Evolutionary conservation across 169 alveolate species (phyloP).

Genomic region (Eimeria falciformis): DNA sequence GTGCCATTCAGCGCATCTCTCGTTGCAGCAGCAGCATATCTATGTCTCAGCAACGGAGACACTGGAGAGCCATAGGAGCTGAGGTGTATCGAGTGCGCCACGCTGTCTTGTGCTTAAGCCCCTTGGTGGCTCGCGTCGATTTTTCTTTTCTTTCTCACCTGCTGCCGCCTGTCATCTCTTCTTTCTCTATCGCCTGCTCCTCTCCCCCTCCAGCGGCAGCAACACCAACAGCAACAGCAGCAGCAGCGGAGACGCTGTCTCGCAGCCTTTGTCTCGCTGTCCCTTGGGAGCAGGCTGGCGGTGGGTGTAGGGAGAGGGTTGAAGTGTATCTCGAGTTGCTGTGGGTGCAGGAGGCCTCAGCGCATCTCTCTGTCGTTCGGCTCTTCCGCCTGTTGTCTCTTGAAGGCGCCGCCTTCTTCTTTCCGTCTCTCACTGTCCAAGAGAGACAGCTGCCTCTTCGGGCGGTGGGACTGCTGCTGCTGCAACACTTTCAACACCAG

Average conservation of each 20-base stretch:
- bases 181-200: neutral
- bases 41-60: neutral
- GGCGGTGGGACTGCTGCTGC: conserved; percentile 16
- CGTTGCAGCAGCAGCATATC: neutral
- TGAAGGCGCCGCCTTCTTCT: conserved; percentile 52
- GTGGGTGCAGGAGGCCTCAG: conserved; percentile 56
- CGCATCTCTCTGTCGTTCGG: conserved; percentile 52
- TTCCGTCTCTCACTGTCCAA: neutral
- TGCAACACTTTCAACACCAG: conserved; percentile 63
- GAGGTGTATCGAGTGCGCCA: neutral
- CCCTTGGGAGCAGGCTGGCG: neutral
- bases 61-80: neutral
- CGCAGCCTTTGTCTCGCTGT: neutral
- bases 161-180: neutral
- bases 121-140: neutral
- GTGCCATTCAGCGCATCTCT: neutral
- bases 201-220: neutral
- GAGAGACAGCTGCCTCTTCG: conserved; percentile 55
- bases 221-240: neutral
- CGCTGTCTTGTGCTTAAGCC: neutral
- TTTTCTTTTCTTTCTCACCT: neutral
- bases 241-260: conserved; percentile 19
- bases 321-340: conserved; percentile 47
- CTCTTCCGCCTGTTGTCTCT: conserved; percentile 60
- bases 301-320: neutral